phyloP scores from a whole-genome alignment of 1,284 basidiomycete species.

The Wolfiporia cocos region DNA sequence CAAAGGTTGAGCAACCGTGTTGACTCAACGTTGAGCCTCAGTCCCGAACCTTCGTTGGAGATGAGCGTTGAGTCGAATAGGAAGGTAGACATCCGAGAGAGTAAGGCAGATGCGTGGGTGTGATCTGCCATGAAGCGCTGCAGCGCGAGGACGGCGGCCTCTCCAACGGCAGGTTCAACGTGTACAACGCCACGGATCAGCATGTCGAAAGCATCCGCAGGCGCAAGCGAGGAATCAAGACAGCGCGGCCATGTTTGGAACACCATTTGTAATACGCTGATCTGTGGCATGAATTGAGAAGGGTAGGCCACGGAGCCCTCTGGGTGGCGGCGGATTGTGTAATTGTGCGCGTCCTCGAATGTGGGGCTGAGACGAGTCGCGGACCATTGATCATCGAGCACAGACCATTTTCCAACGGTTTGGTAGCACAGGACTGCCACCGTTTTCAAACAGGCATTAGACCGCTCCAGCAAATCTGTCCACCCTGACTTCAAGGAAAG shows the following conservation, averaged over 20 bases:
- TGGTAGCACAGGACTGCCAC: constrained; percentile 65
- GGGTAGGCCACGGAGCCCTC: constrained; percentile 74
- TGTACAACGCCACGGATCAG: constrained; percentile 81
- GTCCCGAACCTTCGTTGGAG: constrained; percentile 59
- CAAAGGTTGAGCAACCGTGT: constrained; percentile 66
- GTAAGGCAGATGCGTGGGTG: constrained; percentile 51
- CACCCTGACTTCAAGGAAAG: constrained; percentile 63
- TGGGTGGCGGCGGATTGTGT: constrained; percentile 60
- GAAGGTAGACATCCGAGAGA: constrained; percentile 70
- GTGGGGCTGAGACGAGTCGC: constrained; percentile 51
- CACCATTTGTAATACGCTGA: constrained; percentile 73
- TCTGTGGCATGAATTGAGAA: constrained; percentile 52
- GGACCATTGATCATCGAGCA: constrained; percentile 83
- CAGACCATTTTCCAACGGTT: constrained; percentile 68
- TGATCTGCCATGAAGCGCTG: constrained; percentile 69
- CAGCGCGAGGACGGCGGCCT: constrained; percentile 66
- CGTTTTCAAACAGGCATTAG: constrained; percentile 54
- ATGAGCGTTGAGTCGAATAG: constrained; percentile 73
- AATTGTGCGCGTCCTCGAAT: constrained; percentile 66
- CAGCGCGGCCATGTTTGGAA: constrained; percentile 87
- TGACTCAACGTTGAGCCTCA: constrained; percentile 61
- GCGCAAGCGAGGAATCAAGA: constrained; percentile 49
- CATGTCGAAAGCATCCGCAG: constrained; percentile 71
- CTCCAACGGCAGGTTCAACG: constrained; percentile 72
- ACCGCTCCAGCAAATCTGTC: constrained; percentile 69